Evolutionary conservation across 345 rosid species (phyloP).

Genomic region (Eucalyptus camaldulensis): DNA sequence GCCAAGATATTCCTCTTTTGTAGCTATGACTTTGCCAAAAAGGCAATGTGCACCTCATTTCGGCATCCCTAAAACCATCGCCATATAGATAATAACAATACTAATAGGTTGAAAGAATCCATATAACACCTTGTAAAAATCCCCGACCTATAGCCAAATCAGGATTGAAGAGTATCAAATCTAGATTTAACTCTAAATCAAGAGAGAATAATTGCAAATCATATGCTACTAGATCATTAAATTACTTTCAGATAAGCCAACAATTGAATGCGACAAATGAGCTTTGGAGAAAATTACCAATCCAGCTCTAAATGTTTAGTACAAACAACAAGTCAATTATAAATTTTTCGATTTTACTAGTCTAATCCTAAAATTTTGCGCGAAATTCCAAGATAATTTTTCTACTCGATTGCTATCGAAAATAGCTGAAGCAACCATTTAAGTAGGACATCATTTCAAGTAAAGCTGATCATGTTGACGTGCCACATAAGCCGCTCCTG

Average conservation of each 20-base stretch:
- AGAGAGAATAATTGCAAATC: not conserved
- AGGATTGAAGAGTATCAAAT: no score
- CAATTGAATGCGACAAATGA: not conserved
- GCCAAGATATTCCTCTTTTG: no score
- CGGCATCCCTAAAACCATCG: not conserved
- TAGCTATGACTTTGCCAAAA: no score
- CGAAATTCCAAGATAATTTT: fast-evolving
- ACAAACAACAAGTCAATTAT: fast-evolving
- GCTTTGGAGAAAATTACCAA: not conserved
- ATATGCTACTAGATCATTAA: no score
- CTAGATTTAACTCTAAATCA: no score
- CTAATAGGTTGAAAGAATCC: not conserved
- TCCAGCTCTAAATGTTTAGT: not conserved
- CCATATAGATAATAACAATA: not conserved
- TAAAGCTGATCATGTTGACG: not conserved
- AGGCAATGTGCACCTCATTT: no score
- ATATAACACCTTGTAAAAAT: not conserved
- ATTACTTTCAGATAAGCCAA: no score
- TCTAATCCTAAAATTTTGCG: fast-evolving
- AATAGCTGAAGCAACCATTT: fast-evolving
- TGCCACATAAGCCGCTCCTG: fast-evolving
- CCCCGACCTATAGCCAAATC: no score
- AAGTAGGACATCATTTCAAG: not conserved
- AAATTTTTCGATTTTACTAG: not conserved
- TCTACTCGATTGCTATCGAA: fast-evolving